Percentiles rank a stretch among this genome's conserved stretches.
Conservation (phyloP, 768 basidiomycete genomes). For the Leccinum fibrillosum region DNA sequence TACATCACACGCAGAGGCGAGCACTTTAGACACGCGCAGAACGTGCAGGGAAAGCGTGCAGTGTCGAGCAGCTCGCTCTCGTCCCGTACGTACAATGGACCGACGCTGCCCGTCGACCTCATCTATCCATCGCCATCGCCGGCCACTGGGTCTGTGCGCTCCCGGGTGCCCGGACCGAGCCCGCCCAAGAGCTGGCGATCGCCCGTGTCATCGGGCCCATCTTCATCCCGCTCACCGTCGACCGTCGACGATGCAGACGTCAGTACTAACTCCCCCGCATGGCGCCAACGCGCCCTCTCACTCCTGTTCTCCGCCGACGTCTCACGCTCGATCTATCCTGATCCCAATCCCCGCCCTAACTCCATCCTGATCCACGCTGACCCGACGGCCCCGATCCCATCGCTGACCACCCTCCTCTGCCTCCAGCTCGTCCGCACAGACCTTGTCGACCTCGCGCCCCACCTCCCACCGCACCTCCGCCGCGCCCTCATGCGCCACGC, state of each 20-base stretch:
- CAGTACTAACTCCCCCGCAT: conserved; percentile 30
- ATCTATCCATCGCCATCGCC: conserved; percentile 25
- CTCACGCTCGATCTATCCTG: conserved; percentile 14
- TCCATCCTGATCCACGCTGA: conserved; percentile 1
- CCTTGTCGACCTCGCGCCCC: conserved; percentile 46
- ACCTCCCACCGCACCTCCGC: conserved; percentile 57
- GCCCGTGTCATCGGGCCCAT: conserved; percentile 18
- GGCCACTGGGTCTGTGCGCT: not conserved
- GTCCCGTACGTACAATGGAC: conserved; percentile 35
- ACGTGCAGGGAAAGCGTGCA: conserved; percentile 35
- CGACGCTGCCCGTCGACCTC: conserved; percentile 45
- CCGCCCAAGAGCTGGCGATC: conserved; percentile 60
- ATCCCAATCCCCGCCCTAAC: conserved; percentile 7
- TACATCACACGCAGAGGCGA: conserved; percentile 49
- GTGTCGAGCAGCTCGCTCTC: conserved; percentile 16
- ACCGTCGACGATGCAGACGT: conserved; percentile 6
- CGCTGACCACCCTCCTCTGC: conserved; percentile 55
- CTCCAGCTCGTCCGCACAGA: conserved; percentile 46
- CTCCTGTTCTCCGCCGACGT: conserved; percentile 38
- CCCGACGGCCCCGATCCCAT: conserved; percentile 37
- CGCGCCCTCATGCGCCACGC: conserved; percentile 56
- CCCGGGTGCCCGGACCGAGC: conserved; percentile 42
- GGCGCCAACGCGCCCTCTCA: conserved; percentile 57
- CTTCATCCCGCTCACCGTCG: not conserved
- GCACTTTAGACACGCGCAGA: conserved; percentile 64